Evolutionary conservation across 768 basidiomycete species (phyloP), one percentile per base, ranked within the genome.

Genomic region (Lentinula sp.): DNA sequence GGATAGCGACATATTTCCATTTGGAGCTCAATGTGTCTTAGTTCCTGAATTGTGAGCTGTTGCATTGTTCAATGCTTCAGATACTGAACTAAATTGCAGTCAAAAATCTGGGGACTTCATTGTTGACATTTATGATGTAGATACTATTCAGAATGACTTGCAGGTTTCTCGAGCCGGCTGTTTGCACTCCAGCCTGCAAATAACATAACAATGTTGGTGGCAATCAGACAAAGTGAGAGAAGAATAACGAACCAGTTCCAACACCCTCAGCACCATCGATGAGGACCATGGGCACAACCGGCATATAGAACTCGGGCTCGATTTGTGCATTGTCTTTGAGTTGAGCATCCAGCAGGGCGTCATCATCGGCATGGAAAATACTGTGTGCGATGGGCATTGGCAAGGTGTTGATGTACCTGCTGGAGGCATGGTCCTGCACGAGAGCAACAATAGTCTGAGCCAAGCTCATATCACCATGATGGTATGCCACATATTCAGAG

Each of bases 251-350:
- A 89, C 92, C 94, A 60, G 97, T 99, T 49, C 97, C 97, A 67
- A 99, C 98, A 76, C 97, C 97, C 65, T 98, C 95, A 8, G 92
- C 87, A 7, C 97, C 97, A 67, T 99, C 98, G 70, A 98, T 73
- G 56, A 99, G 80, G 0, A 98, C 81, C 72, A 95, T 79, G 0
- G 97, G 97, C 1, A 99, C 68, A 45, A 94, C 73, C 16, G 97
- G 96, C 76, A 98, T 80, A 70, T 97, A 99, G 74, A 86, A 98
- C 66, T 95, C 93, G 1, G 97, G 97, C 71, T 99, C 96, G 64
- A 99, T 93, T 57, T 77, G 68, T 49, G 81, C 75, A 20, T 91
- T 91, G 59, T 99, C 96, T 58, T 99, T 96, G 69, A 83, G 87
- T 66, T 92, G 85, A 66, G 87, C 85, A 12, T 82, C 87, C 65